Conservation (phyloP, 306 rosid species). For the Boehmeria nivea region DNA sequence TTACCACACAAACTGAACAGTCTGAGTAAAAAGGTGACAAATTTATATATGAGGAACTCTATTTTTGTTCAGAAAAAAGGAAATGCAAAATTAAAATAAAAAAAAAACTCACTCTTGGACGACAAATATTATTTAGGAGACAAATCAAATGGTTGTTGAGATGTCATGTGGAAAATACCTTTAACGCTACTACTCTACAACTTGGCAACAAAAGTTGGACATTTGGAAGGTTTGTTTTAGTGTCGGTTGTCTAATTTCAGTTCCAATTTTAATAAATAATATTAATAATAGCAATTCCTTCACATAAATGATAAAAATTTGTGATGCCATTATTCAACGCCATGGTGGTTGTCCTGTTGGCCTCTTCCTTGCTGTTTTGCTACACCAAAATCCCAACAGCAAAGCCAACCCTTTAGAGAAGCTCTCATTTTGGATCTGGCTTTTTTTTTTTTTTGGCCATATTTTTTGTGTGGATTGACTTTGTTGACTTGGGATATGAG, state of each 20-base stretch:
- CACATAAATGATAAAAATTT: neutral
- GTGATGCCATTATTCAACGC: neutral
- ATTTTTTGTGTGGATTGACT: constrained; percentile 18
- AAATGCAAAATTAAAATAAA: too few relatives aligned
- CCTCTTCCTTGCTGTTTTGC: neutral
- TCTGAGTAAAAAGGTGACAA: neutral
- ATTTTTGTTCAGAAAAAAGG: neutral
- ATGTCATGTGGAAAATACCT: constrained; percentile 1
- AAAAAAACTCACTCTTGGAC: too few relatives aligned
- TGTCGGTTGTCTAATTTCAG: constrained; percentile 9
- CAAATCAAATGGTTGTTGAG: constrained; percentile 6
- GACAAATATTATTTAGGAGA: constrained; percentile 1
- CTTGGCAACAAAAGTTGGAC: neutral
- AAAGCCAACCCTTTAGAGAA: neutral
- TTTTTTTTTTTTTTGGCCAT: neutral
- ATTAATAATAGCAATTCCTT: neutral
- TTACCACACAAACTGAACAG: neutral
- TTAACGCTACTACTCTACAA: neutral
- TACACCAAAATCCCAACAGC: neutral
- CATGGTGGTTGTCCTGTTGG: neutral
- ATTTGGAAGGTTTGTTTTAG: neutral
- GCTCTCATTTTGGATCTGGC: neutral
- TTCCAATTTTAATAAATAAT: neutral
- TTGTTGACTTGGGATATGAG: constrained; percentile 25
- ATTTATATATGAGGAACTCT: neutral